Percentiles rank a stretch among this genome's conserved stretches.
Evolutionary conservation across 2,329 filamentous ascomycete genomes (phyloP).

Genomic region (Mycosphaerella arachidis): DNA sequence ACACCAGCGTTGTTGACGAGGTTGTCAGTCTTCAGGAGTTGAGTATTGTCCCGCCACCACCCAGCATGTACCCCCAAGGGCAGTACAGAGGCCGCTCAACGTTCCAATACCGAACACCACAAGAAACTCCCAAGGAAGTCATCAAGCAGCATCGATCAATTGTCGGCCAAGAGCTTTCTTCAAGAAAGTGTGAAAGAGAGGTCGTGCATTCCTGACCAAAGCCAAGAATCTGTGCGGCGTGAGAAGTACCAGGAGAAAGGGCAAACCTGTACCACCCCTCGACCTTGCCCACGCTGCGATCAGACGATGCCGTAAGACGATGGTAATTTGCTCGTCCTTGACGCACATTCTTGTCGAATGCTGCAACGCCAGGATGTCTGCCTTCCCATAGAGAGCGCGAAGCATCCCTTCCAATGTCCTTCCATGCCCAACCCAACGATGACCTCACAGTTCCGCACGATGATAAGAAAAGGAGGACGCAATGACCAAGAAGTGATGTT

Average conservation of each 20-base stretch:
- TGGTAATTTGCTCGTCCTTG: background rate
- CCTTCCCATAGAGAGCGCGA: background rate
- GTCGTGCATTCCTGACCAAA: background rate
- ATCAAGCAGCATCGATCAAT: background rate
- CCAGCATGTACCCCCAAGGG: background rate
- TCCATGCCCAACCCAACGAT: background rate
- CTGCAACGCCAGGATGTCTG: background rate
- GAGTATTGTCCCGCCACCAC: constrained; percentile 1
- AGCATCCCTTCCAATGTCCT: background rate
- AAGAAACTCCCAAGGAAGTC: background rate
- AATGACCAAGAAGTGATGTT: background rate
- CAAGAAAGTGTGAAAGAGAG: background rate
- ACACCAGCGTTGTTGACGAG: background rate
- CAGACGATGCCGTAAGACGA: background rate
- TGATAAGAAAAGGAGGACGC: no score
- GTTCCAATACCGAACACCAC: background rate
- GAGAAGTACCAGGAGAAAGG: background rate
- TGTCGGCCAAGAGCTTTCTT: background rate
- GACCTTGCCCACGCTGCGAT: background rate
- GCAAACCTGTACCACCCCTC: background rate
- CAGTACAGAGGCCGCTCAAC: constrained; percentile 1
- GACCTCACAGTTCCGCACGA: background rate
- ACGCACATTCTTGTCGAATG: background rate
- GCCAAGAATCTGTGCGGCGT: background rate
- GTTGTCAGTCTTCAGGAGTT: background rate